phyloP scores from a whole-genome alignment of 1,139 yeast genomes.

The Yamadazyma dendronema region DNA sequence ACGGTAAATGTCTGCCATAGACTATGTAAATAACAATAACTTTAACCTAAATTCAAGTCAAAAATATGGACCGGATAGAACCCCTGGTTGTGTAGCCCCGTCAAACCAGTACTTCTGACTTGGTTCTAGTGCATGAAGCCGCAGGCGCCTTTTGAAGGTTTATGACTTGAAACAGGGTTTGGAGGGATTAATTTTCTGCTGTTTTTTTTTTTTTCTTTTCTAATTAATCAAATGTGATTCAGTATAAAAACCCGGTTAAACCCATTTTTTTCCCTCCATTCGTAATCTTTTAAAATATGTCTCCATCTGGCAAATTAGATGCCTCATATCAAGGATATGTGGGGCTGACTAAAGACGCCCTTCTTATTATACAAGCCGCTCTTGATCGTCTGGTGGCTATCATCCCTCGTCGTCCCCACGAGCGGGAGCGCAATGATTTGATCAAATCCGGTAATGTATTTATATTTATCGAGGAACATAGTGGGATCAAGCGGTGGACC shows the following conservation, averaged over 20 bases:
- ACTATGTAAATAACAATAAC: too few species aligned
- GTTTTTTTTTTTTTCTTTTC: neutral
- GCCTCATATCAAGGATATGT: conserved; percentile 81
- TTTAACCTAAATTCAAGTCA: too few species aligned
- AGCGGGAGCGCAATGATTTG: conserved; percentile 63
- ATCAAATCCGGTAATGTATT: conserved; percentile 80
- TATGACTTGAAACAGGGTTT: neutral
- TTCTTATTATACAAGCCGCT: conserved; percentile 77
- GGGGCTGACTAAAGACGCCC: conserved; percentile 79
- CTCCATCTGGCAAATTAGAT: conserved; percentile 18
- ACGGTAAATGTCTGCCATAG: too few species aligned
- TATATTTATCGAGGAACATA: conserved; percentile 77
- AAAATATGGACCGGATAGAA: too few species aligned
- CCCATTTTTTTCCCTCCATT: neutral
- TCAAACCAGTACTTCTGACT: neutral
- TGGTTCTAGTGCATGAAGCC: neutral
- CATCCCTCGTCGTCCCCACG: conserved; percentile 82
- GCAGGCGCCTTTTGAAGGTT: neutral
- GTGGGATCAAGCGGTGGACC: conserved; percentile 91
- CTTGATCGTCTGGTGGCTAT: conserved; percentile 58
- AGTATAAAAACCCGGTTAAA: neutral
- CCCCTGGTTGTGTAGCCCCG: neutral
- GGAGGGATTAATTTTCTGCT: neutral
- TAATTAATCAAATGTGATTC: neutral
- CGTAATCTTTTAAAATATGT: neutral